Percentiles rank a stretch among this genome's conserved stretches.
These are phyloP conservation scores for Rhodomyrtus tomentosa DNA, from an alignment of 345 rosid genomes.

Conservation along the genomic window DNA sequence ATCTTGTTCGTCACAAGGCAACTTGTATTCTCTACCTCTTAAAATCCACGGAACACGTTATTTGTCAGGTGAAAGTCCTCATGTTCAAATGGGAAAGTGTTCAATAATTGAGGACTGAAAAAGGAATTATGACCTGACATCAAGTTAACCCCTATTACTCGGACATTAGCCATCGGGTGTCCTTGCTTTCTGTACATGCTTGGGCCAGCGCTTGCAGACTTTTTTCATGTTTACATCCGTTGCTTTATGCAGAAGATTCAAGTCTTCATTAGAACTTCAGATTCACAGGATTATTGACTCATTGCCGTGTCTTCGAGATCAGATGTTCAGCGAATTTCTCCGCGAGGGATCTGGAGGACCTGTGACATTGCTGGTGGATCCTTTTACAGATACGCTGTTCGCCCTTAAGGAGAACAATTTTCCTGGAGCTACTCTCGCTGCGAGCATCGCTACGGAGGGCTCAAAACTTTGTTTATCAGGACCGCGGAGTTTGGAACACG, in stretches of 20 bases:
- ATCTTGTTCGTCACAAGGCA: neutral
- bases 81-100: neutral
- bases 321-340: conserved; percentile 32
- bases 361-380: conserved; percentile 33
- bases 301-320: conserved; percentile 3
- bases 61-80: neutral
- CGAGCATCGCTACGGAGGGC: conserved; percentile 30
- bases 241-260: neutral
- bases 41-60: neutral
- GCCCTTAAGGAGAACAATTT: conserved; percentile 22
- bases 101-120: conserved; percentile 22
- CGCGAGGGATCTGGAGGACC: conserved; percentile 36
- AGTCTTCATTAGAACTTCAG: neutral
- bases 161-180: conserved; percentile 16
- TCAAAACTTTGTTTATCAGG: conserved; percentile 25
- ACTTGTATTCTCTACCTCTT: neutral
- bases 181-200: conserved; percentile 20
- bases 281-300: neutral
- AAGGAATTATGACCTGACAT: conserved; percentile 11
- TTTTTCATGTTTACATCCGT: neutral
- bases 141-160: conserved; percentile 3
- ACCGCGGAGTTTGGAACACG: conserved; percentile 25
- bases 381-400: conserved; percentile 27
- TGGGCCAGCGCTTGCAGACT: conserved; percentile 10
- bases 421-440: conserved; percentile 33